Conservation (phyloP, 2,329 filamentous ascomycete species). For the Neoascochyta sp. region DNA sequence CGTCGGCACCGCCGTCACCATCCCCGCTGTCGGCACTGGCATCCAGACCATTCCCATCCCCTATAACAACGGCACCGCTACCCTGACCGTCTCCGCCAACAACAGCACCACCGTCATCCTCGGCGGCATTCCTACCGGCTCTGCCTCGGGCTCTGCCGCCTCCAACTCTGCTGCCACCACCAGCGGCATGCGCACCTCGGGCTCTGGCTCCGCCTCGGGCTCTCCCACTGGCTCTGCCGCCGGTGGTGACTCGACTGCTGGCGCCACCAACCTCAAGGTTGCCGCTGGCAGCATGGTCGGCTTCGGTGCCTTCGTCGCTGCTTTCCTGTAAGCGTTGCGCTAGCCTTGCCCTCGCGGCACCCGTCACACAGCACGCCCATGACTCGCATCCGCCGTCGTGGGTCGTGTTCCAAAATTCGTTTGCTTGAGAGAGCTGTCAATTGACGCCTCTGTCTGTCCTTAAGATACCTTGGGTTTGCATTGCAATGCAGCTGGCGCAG, state of each 20-base stretch:
- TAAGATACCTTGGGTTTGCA: constrained; percentile 32
- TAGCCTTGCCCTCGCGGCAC: no score
- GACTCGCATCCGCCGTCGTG: no score
- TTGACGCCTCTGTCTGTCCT: constrained; percentile 23
- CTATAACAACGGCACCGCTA: constrained; percentile 26
- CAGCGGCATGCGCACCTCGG: constrained; percentile 12
- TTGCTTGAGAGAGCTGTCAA: constrained; percentile 7
- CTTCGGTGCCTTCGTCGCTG: constrained; percentile 36
- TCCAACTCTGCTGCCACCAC: constrained; percentile 8
- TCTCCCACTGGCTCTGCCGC: constrained; percentile 13
- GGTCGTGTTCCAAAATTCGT: no score
- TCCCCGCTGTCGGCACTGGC: constrained; percentile 37
- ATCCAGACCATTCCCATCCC: constrained; percentile 32
- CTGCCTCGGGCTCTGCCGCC: constrained; percentile 10
- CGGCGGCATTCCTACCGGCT: constrained; percentile 9
- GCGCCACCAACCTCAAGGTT: constrained; percentile 30
- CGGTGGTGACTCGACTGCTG: constrained; percentile 16
- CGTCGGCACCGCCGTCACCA: constrained; percentile 24
- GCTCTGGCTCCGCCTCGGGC: constrained; percentile 9
- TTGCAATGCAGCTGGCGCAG: constrained; percentile 22
- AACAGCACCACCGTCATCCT: constrained; percentile 33
- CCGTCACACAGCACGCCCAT: no score
- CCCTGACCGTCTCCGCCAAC: constrained; percentile 33
- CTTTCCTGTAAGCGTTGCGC: constrained; percentile 34
- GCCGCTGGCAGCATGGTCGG: constrained; percentile 32